Conservation (phyloP, 129 eudicot genomes). For the Tanacetum coccineum region DNA sequence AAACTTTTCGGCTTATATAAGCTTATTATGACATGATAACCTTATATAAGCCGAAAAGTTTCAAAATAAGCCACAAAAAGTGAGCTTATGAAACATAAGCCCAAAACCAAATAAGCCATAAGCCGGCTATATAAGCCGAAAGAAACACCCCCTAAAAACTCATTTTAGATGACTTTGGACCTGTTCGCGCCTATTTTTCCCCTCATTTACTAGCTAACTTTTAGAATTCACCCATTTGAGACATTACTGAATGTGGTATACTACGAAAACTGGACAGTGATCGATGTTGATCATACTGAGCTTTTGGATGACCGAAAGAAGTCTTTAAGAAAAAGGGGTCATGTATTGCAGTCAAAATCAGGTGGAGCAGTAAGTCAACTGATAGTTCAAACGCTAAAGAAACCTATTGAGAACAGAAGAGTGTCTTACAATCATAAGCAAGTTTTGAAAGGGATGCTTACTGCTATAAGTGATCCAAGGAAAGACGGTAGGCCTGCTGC, state of each 20-base stretch:
- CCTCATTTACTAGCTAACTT: too few species aligned
- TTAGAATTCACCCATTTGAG: too few species aligned
- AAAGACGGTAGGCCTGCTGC: slow-evolving; percentile 82
- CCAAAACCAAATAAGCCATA: too few species aligned
- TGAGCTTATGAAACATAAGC: too few species aligned
- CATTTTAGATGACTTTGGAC: too few species aligned
- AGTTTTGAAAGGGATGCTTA: slow-evolving; percentile 46
- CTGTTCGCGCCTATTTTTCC: too few species aligned
- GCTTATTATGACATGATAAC: too few species aligned
- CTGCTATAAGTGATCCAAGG: slow-evolving; percentile 80
- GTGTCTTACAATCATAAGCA: background rate
- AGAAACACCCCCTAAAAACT: too few species aligned
- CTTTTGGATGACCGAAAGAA: slow-evolving; percentile 40
- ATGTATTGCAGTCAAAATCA: slow-evolving; percentile 43
- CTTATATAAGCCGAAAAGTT: too few species aligned
- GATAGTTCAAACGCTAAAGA: slow-evolving; percentile 50
- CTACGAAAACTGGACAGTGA: slow-evolving; percentile 76
- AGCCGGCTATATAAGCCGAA: too few species aligned
- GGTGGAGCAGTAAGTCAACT: slow-evolving; percentile 78
- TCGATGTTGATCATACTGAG: slow-evolving; percentile 79
- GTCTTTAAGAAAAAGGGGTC: slow-evolving; percentile 75
- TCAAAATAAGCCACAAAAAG: too few species aligned
- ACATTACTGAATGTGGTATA: slow-evolving; percentile 48
- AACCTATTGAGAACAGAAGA: slow-evolving; percentile 24
- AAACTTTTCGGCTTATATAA: too few species aligned